Percentiles rank a stretch among this genome's conserved stretches.
These are phyloP conservation scores for Marsdenia floribunda DNA, from an alignment of 257 asterid species.

Conservation along the genomic window DNA sequence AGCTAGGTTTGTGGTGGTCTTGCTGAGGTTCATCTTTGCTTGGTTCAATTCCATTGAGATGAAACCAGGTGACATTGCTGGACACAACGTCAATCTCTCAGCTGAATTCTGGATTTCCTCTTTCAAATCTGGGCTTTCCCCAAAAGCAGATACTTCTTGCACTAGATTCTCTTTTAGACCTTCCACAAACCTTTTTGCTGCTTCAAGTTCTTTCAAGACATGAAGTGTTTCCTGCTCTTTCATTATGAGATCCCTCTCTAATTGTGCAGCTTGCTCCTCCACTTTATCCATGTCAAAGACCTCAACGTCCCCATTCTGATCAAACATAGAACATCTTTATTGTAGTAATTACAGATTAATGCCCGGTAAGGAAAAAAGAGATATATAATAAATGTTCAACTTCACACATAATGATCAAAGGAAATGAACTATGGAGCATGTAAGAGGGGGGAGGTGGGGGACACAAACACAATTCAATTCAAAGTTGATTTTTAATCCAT, in stretches of 20 bases:
- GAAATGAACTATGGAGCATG: not conserved
- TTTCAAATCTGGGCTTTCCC: constrained; percentile 30
- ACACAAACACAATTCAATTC: not conserved
- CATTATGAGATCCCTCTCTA: constrained; percentile 57
- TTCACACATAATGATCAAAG: not conserved
- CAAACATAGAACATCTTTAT: not conserved
- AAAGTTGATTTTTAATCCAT: not conserved
- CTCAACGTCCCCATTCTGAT: constrained; percentile 30
- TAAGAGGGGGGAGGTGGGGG: too few species aligned
- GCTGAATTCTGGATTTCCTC: constrained; percentile 20
- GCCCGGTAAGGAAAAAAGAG: too few species aligned
- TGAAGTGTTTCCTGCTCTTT: constrained; percentile 61
- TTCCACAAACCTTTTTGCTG: constrained; percentile 56
- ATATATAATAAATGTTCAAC: not conserved
- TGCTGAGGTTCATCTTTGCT: constrained; percentile 60
- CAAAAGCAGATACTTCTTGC: constrained; percentile 49
- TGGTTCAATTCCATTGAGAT: constrained; percentile 59
- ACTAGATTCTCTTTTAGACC: constrained; percentile 43
- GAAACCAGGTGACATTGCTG: constrained; percentile 41
- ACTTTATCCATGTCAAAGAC: constrained; percentile 39
- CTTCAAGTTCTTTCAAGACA: constrained; percentile 58
- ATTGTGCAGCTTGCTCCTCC: constrained; percentile 50
- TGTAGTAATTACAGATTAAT: not conserved
- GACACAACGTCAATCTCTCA: constrained; percentile 25
- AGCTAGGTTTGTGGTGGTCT: constrained; percentile 66